Evolutionary conservation across 2,329 filamentous ascomycete genomes (phyloP), one percentile per base, ranked within the genome.

Genomic region (Botrytis porri): DNA sequence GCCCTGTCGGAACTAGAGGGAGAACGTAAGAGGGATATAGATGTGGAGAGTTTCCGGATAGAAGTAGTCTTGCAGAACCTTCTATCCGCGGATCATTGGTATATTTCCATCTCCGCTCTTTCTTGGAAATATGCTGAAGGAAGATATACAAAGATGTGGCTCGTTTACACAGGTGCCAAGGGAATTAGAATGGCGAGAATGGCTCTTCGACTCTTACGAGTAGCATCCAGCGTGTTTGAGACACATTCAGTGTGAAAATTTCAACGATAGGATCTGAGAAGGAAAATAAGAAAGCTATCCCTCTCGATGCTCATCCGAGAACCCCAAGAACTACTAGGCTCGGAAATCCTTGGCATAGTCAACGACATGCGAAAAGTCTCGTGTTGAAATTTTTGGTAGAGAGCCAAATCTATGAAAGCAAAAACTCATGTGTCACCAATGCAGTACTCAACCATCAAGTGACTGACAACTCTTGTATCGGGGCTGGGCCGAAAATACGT

Each of bases 211-310:
- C 39, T n/a, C 4, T n/a, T 18, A 4, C 0, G 3, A 20, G 32
- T 22, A 37, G n/a, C 10, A 32, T 43, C 14, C 51, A 57, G 0
- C 6, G 0, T 32, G 0, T 57, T 57, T 29, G 14, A 32, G 10
- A 57, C 2, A 7, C n/a, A 18, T 6, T 18, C 2, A 9, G 1
- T 18, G 6, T 18, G 51, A 4, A 0, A 18, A 29, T 9, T 29
- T 57, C 14, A 32, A 16, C 4, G n/a, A 18, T 5, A 3, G 3
- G n/a, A 18, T 29, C 3, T n/a, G 14, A 29, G 18, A 16, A 6
- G 2, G 18, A 5, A 4, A 4, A 18, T 29, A 7, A 57, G 51
- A 29, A 32, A 18, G n/a, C 14, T 18, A 29, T 18, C 5, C 16
- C n/a, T n/a, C 48, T 54, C 25, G 5, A n/a, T n/a, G 12, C 0